Base-by-base conservation (phyloP, 2,329 filamentous ascomycete genomes). In the Penicillium sp. region DNA sequence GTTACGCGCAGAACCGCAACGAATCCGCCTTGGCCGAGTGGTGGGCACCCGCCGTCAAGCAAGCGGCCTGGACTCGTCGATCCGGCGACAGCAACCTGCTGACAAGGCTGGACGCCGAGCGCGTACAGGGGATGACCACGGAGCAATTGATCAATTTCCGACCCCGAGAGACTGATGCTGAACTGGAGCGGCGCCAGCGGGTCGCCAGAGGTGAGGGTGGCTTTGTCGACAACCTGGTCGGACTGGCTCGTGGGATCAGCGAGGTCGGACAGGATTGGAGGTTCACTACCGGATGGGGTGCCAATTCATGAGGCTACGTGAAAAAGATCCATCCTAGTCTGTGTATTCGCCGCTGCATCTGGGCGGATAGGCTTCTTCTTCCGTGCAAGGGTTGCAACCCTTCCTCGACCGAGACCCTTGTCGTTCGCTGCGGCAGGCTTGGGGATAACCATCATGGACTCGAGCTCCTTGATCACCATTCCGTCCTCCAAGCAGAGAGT, bases 21-120 rank as follows among this genome's bases (percentile, higher is more conserved):
- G 67, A 68, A 39, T 51, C 56, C 5, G 43, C 49, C 1, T 57
- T 69, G 33, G 62, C 61, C 9, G 58, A 64, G 26, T 58, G 60
- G 39, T 66, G 67, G 56, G 62, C 61, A 0, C 62, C 65, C 4
- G 66, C 64, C 45, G 62, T 71, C 7, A 64, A 65, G 36, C 62
- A 66, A 39, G 66, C 67, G 25, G 68, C 67, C 4, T 61, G 66
- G 62, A 55, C 51, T 34, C 56, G 62, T 11, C 55, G 60, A 9
- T 43, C 41, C 9, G 55, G 60, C 36, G 59, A 44, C 2, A 26
- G 25, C 25, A 35, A 43, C 35, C 37, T 55, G 25, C 38, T 61
- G 12, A 61, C 58, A 4, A 39, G 51, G 25, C 35, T 55, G 36
- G 56, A 60, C 45, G 58, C 53, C 3, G 52, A 61, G 28, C 57